Evolutionary conservation across 129 eudicot species (phyloP).

Genomic region (Escallonia rubra): DNA sequence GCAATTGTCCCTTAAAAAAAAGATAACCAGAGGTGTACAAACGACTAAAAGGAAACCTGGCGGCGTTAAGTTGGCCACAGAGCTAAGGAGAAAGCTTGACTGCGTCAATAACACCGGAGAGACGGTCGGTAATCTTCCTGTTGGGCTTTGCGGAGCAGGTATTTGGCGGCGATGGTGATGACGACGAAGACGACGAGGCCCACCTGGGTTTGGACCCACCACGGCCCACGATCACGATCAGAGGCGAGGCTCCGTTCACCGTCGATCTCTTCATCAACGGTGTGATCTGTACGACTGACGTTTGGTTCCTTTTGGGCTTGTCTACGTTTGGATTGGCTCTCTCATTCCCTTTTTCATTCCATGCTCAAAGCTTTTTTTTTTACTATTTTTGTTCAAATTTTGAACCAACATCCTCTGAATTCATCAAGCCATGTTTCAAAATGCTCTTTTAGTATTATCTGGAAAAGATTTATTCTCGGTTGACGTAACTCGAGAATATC

Average conservation of each 20-base stretch:
- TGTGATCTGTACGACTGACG: too few species aligned
- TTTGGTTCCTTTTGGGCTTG: too few species aligned
- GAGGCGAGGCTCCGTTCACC: slow-evolving; percentile 13
- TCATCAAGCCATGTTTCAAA: too few species aligned
- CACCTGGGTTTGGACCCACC: slow-evolving; percentile 14
- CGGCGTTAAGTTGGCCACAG: slow-evolving; percentile 82
- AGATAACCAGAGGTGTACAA: neutral
- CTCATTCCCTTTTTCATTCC: too few species aligned
- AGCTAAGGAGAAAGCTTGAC: slow-evolving; percentile 85
- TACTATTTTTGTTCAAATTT: too few species aligned
- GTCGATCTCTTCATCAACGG: slow-evolving; percentile 1
- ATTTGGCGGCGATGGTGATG: slow-evolving; percentile 29
- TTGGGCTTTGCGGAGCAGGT: slow-evolving; percentile 21
- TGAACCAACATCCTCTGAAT: too few species aligned
- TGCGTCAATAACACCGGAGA: slow-evolving; percentile 79
- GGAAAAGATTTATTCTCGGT: too few species aligned
- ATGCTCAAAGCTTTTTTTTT: too few species aligned
- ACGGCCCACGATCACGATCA: neutral
- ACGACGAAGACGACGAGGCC: slow-evolving; percentile 35
- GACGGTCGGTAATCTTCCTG: slow-evolving; percentile 49
- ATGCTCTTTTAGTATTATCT: too few species aligned
- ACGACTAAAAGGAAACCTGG: slow-evolving; percentile 37
- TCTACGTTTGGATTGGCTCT: too few species aligned
- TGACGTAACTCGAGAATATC: too few species aligned
- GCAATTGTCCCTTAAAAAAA: too few species aligned